Conservation (phyloP, 192 early-diverging fungal species). For the Neocallimastix lanati region DNA sequence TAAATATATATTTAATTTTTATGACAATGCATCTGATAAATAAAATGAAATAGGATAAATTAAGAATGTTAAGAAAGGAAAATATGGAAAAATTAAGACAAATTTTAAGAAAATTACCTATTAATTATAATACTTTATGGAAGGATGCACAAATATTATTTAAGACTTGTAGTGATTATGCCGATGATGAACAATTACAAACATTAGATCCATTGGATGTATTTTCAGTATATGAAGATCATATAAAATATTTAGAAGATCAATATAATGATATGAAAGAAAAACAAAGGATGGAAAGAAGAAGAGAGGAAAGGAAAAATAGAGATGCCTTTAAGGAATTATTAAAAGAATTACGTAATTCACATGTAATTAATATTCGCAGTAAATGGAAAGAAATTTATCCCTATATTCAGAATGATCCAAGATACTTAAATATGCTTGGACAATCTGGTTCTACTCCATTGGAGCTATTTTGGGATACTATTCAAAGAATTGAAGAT, state of each 20-base stretch:
- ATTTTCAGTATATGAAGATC: slow-evolving; percentile 62
- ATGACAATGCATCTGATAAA: too few species aligned
- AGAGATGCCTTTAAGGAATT: slow-evolving; percentile 46
- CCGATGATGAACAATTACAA: slow-evolving; percentile 20
- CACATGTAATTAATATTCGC: slow-evolving; percentile 31
- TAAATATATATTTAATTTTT: too few species aligned
- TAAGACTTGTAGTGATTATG: slow-evolving; percentile 25
- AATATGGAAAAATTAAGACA: not conserved
- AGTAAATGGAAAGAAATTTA: slow-evolving; percentile 75
- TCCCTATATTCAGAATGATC: slow-evolving; percentile 48
- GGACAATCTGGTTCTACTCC: slow-evolving; percentile 70
- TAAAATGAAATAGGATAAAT: not conserved
- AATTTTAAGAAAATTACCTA: not conserved
- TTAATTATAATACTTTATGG: slow-evolving; percentile 6
- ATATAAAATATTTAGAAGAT: slow-evolving; percentile 44
- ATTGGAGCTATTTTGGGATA: slow-evolving; percentile 86
- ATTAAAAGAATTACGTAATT: not conserved
- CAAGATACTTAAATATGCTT: slow-evolving; percentile 47
- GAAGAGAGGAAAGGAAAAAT: slow-evolving; percentile 48
- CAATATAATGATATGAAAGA: slow-evolving; percentile 27
- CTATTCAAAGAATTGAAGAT: slow-evolving; percentile 63
- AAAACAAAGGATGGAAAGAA: slow-evolving; percentile 8
- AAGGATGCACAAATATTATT: slow-evolving; percentile 24
- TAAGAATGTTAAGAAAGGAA: not conserved
- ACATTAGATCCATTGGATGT: slow-evolving; percentile 68